Evolutionary conservation across 306 rosid species (phyloP).

Genomic region (Cicer chorassanicum): DNA sequence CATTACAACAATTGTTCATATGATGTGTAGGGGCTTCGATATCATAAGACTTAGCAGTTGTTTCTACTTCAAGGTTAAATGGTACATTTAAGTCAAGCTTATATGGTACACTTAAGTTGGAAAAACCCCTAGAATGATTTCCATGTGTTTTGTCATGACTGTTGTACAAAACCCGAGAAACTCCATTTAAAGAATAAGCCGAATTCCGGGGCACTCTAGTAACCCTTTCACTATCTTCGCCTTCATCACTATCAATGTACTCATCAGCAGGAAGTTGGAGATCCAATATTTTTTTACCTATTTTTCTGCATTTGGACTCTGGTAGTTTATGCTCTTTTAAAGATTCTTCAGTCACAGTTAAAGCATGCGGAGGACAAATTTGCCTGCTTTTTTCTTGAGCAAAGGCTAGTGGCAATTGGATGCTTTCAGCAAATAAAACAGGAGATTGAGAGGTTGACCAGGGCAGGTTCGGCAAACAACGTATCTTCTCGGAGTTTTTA

Average conservation of each 20-base stretch:
- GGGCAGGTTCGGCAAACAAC: constrained; percentile 49
- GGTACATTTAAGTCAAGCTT: constrained; percentile 55
- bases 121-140: constrained; percentile 35
- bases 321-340: constrained; percentile 41
- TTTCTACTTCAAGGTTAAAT: constrained; percentile 46
- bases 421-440: constrained; percentile 43
- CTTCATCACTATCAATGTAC: constrained; percentile 59
- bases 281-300: constrained; percentile 70
- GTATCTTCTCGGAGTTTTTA: constrained; percentile 44
- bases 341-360: constrained; percentile 45
- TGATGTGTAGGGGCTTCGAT: constrained; percentile 23
- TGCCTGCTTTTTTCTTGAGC: constrained; percentile 50
- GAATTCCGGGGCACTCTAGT: constrained; percentile 39
- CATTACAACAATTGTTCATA: constrained; percentile 29
- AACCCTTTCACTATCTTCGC: constrained; percentile 50
- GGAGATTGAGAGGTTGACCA: constrained; percentile 51
- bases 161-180: constrained; percentile 46
- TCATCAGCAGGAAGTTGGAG: constrained; percentile 82
- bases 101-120: constrained; percentile 53
- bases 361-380: constrained; percentile 32
- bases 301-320: constrained; percentile 56
- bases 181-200: constrained; percentile 49
- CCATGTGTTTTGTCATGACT: constrained; percentile 19
- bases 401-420: constrained; percentile 48
- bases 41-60: constrained; percentile 33